Evolutionary conservation across 2,329 filamentous ascomycete species (phyloP).

Genomic region (Alternaria longipes): DNA sequence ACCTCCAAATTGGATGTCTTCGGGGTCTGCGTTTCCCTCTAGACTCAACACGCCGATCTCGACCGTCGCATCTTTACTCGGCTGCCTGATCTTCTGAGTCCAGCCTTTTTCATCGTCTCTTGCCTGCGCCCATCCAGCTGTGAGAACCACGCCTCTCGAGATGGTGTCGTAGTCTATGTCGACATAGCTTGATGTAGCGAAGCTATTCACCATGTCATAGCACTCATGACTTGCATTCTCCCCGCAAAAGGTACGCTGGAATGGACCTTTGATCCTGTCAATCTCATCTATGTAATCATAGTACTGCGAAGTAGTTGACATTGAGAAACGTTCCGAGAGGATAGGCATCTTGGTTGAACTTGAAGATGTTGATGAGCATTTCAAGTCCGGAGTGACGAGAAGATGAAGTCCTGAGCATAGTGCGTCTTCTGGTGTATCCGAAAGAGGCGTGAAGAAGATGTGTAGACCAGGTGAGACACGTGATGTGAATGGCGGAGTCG

Average conservation of each 20-base stretch:
- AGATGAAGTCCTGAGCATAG: slow-evolving; percentile 68
- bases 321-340: slow-evolving; percentile 67
- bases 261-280: slow-evolving; percentile 62
- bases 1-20: slow-evolving; percentile 82
- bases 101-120: slow-evolving; percentile 46
- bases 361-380: slow-evolving; percentile 64
- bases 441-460: slow-evolving; percentile 74
- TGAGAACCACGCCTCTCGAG: slow-evolving; percentile 71
- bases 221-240: slow-evolving; percentile 52
- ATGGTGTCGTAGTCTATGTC: slow-evolving; percentile 81
- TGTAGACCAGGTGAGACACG: slow-evolving; percentile 83
- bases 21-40: slow-evolving; percentile 70
- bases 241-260: slow-evolving; percentile 63
- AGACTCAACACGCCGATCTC: slow-evolving; percentile 83
- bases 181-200: slow-evolving; percentile 68
- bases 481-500: slow-evolving; percentile 75
- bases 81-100: slow-evolving; percentile 56
- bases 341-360: slow-evolving; percentile 70
- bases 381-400: slow-evolving; percentile 63
- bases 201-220: slow-evolving; percentile 55
- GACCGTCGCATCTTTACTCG: slow-evolving; percentile 62
- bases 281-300: slow-evolving; percentile 71
- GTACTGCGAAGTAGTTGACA: slow-evolving; percentile 73
- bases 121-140: slow-evolving; percentile 66
- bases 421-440: slow-evolving; percentile 40